Conservation (phyloP, 495 filamentous ascomycete species). For the Aspergillus baeticus region DNA sequence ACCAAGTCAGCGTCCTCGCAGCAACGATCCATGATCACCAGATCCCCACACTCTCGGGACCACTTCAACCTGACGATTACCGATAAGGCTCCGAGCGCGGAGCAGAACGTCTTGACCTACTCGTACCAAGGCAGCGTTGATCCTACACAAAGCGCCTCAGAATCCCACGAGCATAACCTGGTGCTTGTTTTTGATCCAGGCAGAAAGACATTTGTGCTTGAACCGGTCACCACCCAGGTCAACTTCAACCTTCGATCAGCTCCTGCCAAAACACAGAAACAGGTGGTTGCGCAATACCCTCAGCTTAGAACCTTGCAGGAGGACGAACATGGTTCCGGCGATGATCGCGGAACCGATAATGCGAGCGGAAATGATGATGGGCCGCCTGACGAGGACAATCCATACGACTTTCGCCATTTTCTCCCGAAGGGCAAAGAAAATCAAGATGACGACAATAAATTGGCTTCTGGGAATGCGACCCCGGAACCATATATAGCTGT, state of each 20-base stretch:
- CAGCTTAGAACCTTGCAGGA: conserved; percentile 45
- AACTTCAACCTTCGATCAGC: conserved; percentile 58
- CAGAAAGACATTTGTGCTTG: conserved; percentile 50
- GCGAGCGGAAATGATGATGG: conserved; percentile 42
- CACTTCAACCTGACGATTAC: conserved; percentile 50
- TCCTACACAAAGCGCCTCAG: conserved; percentile 26
- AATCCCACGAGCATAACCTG: conserved; percentile 36
- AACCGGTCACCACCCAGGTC: conserved; percentile 48
- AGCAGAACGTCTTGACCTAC: conserved; percentile 42
- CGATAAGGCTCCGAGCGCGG: conserved; percentile 45
- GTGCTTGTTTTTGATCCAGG: conserved; percentile 53
- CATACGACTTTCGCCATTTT: conserved; percentile 61
- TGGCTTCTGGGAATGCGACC: conserved; percentile 34
- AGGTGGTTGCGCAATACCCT: conserved; percentile 44
- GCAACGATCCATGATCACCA: conserved; percentile 41
- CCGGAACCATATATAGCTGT: conserved; percentile 35
- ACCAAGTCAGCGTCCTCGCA: conserved; percentile 44
- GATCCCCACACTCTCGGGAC: conserved; percentile 35
- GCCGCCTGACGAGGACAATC: conserved; percentile 51
- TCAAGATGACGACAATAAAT: conserved; percentile 34
- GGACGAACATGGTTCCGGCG: conserved; percentile 38
- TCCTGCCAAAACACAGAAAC: conserved; percentile 44
- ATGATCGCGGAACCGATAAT: conserved; percentile 40
- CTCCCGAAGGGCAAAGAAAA: conserved; percentile 40
- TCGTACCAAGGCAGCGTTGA: conserved; percentile 52